These are phyloP conservation scores for Wallacemonas sp. DNA, from an alignment of 208 protist genomes.

Conservation along the genomic window DNA sequence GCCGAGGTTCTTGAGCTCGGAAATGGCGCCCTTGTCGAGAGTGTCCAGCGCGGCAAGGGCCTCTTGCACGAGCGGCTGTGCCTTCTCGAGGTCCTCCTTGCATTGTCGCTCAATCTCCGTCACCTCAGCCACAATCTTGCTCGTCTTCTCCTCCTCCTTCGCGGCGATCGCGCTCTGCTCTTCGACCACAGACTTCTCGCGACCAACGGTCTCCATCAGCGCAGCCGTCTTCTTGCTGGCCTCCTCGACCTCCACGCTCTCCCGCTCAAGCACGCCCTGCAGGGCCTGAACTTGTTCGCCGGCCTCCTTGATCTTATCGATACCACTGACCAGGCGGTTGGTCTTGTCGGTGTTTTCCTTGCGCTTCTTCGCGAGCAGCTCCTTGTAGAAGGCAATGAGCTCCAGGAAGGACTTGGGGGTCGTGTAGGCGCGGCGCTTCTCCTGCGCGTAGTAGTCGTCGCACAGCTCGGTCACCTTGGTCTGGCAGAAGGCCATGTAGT, in stretches of 20 bases:
- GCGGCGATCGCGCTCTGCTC: constrained; percentile 94
- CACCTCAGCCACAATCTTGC: constrained; percentile 94
- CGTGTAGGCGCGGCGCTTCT: constrained; percentile 98
- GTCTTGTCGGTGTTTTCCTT: constrained; percentile 91
- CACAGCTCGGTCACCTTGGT: constrained; percentile 93
- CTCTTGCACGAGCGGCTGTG: constrained; percentile 94
- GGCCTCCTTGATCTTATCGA: constrained; percentile 94
- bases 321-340: constrained; percentile 92
- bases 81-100: constrained; percentile 89
- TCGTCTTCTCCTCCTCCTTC: constrained; percentile 96
- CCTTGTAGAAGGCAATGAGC: constrained; percentile 98
- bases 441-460: constrained; percentile 92
- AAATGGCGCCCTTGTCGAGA: constrained; percentile 97
- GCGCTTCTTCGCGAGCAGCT: constrained; percentile 93
- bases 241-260: constrained; percentile 95
- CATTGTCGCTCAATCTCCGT: constrained; percentile 86
- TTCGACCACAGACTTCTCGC: constrained; percentile 96
- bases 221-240: constrained; percentile 93
- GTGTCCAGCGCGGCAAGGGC: constrained; percentile 96
- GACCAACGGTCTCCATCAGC: constrained; percentile 94
- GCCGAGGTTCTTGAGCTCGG: constrained; percentile 97
- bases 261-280: constrained; percentile 88
- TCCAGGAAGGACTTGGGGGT: constrained; percentile 99
- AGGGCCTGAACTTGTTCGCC: constrained; percentile 90
- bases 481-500: constrained; percentile 97